A percentile compares a stretch with the other conserved stretches of the same genome.
These are phyloP conservation scores for Coemansia sp. DNA, from an alignment of 192 early-diverging fungal genomes.

Conservation along the genomic window DNA sequence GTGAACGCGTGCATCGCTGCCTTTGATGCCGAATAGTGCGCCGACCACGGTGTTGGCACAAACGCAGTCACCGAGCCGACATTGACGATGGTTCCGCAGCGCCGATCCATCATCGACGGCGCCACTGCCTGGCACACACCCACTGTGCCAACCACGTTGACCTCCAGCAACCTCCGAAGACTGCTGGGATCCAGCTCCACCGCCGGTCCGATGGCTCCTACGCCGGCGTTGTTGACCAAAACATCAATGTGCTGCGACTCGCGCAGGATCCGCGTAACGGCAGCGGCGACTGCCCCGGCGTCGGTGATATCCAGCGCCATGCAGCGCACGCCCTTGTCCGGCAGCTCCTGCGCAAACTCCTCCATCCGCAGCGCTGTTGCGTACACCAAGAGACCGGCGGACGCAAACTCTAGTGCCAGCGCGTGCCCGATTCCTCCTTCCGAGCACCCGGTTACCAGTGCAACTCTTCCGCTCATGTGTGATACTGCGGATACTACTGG, in stretches of 20 bases:
- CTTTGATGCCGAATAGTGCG: conserved; percentile 60
- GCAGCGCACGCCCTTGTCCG: background rate
- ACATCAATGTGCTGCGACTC: conserved; percentile 56
- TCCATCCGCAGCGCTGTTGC: conserved; percentile 12
- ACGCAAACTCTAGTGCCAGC: conserved; percentile 35
- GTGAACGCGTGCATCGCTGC: conserved; percentile 66
- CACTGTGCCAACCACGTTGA: conserved; percentile 63
- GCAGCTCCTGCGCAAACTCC: background rate
- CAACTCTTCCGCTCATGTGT: conserved; percentile 41
- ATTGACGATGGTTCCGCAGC: conserved; percentile 63
- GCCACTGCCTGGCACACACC: conserved; percentile 57
- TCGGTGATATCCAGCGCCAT: conserved; percentile 35
- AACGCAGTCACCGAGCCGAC: conserved; percentile 68
- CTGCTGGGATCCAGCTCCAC: conserved; percentile 40
- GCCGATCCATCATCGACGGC: conserved; percentile 60
- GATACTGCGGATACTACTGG: background rate
- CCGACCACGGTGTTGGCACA: conserved; percentile 63
- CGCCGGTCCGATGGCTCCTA: conserved; percentile 53
- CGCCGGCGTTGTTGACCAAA: conserved; percentile 73
- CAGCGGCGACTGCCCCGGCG: conserved; percentile 7
- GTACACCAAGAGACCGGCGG: conserved; percentile 31
- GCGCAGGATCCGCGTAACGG: conserved; percentile 13
- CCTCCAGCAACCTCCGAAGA: conserved; percentile 55
- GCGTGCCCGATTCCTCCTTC: conserved; percentile 65
- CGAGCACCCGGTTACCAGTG: conserved; percentile 71